These are phyloP conservation scores for Axilococcus clingmanii DNA, from an alignment of 139 green algal genomes.

Conservation along the genomic window DNA sequence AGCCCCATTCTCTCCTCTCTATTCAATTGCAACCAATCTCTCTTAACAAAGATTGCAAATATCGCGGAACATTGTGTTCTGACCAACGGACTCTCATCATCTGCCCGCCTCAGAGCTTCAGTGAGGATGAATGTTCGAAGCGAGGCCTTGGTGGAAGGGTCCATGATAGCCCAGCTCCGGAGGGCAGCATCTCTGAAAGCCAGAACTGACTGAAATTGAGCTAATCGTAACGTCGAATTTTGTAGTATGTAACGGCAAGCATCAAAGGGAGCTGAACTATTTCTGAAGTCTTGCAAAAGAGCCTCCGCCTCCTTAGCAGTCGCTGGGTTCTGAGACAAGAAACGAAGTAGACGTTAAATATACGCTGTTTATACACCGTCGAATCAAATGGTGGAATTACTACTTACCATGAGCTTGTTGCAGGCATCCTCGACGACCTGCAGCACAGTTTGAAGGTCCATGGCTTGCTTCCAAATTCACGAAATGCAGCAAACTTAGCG, in stretches of 20 bases:
- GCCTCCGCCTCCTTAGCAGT: conserved; percentile 3
- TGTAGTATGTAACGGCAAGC: conserved; percentile 4
- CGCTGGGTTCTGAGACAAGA: conserved; percentile 3
- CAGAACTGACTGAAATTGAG: conserved; percentile 14
- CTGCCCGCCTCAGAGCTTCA: background rate
- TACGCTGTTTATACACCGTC: too few species aligned
- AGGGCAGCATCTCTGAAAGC: conserved; percentile 11
- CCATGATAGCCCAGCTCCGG: background rate
- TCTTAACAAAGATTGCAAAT: conserved; percentile 2
- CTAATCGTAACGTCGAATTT: background rate
- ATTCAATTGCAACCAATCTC: conserved; percentile 3
- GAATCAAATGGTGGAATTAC: too few species aligned
- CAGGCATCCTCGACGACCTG: conserved; percentile 3
- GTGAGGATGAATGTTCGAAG: background rate
- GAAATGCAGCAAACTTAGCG: too few species aligned
- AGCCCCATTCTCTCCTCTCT: background rate
- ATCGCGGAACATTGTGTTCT: background rate
- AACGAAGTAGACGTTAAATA: background rate
- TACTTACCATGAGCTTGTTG: background rate
- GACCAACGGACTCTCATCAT: background rate
- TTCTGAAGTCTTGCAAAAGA: conserved; percentile 7
- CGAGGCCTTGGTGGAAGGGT: background rate
- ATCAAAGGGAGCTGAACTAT: background rate
- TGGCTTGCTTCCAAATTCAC: background rate
- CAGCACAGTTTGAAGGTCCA: conserved; percentile 7